Base-by-base conservation (phyloP, 176 grass and related monocot genomes). In the barley (Hordeum vulgare) region DNA sequence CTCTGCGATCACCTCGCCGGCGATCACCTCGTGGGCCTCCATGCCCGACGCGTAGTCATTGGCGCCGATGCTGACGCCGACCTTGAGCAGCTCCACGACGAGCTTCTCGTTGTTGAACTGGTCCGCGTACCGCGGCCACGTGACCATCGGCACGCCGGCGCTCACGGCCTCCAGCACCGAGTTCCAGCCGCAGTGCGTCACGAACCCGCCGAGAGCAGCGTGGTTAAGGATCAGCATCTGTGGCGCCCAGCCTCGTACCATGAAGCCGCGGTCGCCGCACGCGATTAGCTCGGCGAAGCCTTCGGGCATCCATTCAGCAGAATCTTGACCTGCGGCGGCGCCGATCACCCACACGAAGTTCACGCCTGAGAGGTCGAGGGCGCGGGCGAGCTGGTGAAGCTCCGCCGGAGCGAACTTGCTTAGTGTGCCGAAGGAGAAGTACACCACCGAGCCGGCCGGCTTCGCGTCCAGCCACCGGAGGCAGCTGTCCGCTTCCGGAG, bases 101-200 rank as follows among this genome's bases (percentile, higher is more conserved):
- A 56, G 51, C 51, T 56, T 56, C 51, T 56, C 51, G 51, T 56
- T 56, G 51, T 56, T 56, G 51, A 56, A 56, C 51, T 56, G 18
- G 51, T 56, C 51, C 18, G 18, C 51, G 18, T 56, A 56, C 51
- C 51, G 6, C 7, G 51, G 51, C 51, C 51, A 56, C 51, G 51
- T 56, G 18, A 56, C 51, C 51, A 56, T 21, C 51, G 51, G 51
- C 51, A 56, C 51, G 51, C 51, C 18, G 18, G 51, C 51, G 51
- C 18, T 56, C 51, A 61, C 24, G 24, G 59, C 82, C 75, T 94
- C 93, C 33, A 88, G 36, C 23, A 75, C 87, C 7, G 90, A 94
- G 81, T 90, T 94, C 93, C 92, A 92, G 0, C 87, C 89, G 8
- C 81, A 87, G 71, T 94, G 89, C 8, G 89, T 94, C 5, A 94